A percentile compares a stretch with the other conserved stretches of the same genome.
Conservation (phyloP, 2,329 filamentous ascomycete genomes). For the Pseudogymnoascus sp. region DNA sequence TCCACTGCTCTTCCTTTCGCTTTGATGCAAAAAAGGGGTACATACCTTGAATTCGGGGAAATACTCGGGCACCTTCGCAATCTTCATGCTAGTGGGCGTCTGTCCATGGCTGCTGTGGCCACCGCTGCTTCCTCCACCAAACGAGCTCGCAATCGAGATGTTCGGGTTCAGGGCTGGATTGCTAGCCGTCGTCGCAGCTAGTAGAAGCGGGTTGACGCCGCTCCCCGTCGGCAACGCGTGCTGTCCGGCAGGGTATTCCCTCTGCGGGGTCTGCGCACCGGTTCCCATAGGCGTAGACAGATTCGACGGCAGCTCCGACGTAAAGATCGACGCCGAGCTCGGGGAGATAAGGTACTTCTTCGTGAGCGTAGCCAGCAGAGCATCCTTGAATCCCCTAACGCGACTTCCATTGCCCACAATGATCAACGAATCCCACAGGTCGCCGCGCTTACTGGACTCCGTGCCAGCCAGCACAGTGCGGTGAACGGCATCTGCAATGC, state of each 20-base stretch:
- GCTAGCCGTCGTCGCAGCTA: conserved; percentile 73
- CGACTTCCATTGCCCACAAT: conserved; percentile 82
- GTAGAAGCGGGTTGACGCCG: conserved; percentile 80
- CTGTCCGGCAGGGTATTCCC: conserved; percentile 39
- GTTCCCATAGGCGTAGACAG: conserved; percentile 86
- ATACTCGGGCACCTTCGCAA: conserved; percentile 60
- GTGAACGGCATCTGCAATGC: conserved; percentile 77
- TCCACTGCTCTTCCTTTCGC: background rate
- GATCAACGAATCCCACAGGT: conserved; percentile 86
- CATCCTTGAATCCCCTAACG: conserved; percentile 75
- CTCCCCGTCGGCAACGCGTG: conserved; percentile 48
- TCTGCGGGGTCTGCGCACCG: conserved; percentile 80
- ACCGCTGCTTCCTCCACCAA: conserved; percentile 35
- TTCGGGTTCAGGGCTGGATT: conserved; percentile 30
- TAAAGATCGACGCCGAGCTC: conserved; percentile 91
- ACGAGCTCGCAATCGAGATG: conserved; percentile 30
- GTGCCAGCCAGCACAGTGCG: conserved; percentile 74
- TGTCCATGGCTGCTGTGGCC: conserved; percentile 58
- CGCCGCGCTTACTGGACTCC: conserved; percentile 74
- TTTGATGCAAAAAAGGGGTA: conserved; percentile 18
- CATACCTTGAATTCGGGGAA: conserved; percentile 63
- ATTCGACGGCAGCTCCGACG: conserved; percentile 89
- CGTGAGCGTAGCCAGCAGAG: conserved; percentile 70
- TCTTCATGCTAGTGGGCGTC: conserved; percentile 61
- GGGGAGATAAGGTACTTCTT: conserved; percentile 86